Conservation (phyloP, 2,329 filamentous ascomycete species). For the Xylaria sp. region DNA sequence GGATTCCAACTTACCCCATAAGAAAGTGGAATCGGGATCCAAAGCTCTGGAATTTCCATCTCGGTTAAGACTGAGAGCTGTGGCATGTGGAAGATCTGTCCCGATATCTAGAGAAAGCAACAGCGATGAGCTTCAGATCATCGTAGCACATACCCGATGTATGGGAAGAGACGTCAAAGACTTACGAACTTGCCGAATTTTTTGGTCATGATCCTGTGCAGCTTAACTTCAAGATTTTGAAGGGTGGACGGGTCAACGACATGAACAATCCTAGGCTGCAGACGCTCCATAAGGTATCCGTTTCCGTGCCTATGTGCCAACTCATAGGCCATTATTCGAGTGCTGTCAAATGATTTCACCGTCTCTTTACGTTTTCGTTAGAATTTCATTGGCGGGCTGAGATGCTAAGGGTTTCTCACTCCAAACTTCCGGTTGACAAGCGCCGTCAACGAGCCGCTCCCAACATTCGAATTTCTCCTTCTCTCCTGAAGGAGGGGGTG, state of each 20-base stretch:
- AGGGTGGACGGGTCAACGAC: neutral
- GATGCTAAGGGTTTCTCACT: neutral
- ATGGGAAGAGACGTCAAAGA: neutral
- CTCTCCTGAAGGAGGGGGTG: neutral
- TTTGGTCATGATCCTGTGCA: neutral
- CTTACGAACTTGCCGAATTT: neutral
- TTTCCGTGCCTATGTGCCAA: neutral
- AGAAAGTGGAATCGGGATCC: conserved; percentile 11
- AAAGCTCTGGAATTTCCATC: conserved; percentile 10
- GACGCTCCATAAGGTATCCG: neutral
- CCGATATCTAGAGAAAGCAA: neutral
- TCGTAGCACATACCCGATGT: neutral
- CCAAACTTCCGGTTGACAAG: conserved; percentile 1
- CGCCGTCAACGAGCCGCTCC: conserved; percentile 3
- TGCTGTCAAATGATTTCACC: neutral
- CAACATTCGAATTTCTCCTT: neutral
- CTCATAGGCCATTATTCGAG: neutral
- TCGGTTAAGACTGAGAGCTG: conserved; percentile 10
- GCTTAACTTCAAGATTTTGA: neutral
- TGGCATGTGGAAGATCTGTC: conserved; percentile 1
- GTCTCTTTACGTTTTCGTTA: neutral
- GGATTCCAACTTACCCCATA: neutral
- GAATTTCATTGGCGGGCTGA: neutral
- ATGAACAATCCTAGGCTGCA: neutral
- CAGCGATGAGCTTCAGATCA: neutral